These are phyloP conservation scores for Chlorokybus atmophyticus DNA, from an alignment of 139 green algal genomes.

Conservation along the genomic window DNA sequence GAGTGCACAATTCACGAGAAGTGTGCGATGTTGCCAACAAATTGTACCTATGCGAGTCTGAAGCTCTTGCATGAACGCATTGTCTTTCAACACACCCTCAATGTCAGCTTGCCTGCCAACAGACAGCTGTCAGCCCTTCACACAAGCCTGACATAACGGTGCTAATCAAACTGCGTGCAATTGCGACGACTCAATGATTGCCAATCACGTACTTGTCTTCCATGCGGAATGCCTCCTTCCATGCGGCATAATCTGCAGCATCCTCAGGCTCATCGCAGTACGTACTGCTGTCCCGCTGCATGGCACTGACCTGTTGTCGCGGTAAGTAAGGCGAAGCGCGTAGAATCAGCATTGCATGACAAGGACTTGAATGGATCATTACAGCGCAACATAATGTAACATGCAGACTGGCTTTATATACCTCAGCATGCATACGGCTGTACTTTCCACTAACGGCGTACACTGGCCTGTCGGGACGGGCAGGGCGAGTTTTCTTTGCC, in stretches of 20 bases:
- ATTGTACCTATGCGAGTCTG: slow-evolving; percentile 14
- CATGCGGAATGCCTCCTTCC: slow-evolving; percentile 12
- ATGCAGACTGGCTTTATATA: too few relatives aligned
- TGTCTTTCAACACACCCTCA: slow-evolving; percentile 36
- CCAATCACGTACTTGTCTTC: slow-evolving; percentile 15
- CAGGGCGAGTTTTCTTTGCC: too few relatives aligned
- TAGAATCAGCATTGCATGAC: too few relatives aligned
- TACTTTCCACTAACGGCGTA: too few relatives aligned
- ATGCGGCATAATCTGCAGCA: slow-evolving; percentile 42
- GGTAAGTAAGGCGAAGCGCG: too few relatives aligned
- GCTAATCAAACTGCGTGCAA: background rate
- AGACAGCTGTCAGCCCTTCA: background rate
- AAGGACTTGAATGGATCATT: too few relatives aligned
- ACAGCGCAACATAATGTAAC: too few relatives aligned
- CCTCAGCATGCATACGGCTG: too few relatives aligned
- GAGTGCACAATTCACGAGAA: background rate
- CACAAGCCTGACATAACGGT: background rate
- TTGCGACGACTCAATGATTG: slow-evolving; percentile 39
- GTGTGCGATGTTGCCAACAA: background rate
- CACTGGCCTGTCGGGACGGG: too few relatives aligned
- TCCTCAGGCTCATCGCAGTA: slow-evolving; percentile 92
- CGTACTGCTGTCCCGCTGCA: slow-evolving; percentile 63
- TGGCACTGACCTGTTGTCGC: slow-evolving; percentile 54
- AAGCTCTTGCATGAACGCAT: slow-evolving; percentile 40
- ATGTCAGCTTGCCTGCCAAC: slow-evolving; percentile 45